Conservation (phyloP, 306 rosid genomes). For the Quercus suber region DNA sequence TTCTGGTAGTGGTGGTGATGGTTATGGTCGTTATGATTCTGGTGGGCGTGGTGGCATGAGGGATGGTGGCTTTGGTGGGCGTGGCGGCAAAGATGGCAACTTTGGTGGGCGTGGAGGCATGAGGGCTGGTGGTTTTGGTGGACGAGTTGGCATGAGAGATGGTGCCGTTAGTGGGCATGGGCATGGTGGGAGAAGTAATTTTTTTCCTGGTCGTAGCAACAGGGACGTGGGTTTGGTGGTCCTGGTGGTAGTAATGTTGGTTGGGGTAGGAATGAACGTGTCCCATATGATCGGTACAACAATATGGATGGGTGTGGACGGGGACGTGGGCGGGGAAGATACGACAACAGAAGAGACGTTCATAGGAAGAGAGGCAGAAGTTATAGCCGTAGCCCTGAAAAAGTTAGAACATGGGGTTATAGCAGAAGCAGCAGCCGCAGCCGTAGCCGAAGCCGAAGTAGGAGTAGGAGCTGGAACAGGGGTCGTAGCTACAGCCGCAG, state of each 20-base stretch:
- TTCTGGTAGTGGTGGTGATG: constrained; percentile 26
- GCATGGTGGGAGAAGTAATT: constrained; percentile 76
- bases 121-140: constrained; percentile 68
- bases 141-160: constrained; percentile 51
- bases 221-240: constrained; percentile 76
- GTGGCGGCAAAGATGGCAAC: constrained; percentile 52
- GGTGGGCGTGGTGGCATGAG: constrained; percentile 57
- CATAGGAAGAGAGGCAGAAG: constrained; percentile 74
- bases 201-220: constrained; percentile 70
- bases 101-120: constrained; percentile 54
- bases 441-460: constrained; percentile 34
- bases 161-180: constrained; percentile 46
- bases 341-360: constrained; percentile 70
- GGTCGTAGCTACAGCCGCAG: constrained; percentile 52
- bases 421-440: constrained; percentile 40
- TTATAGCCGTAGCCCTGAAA: constrained; percentile 85
- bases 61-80: constrained; percentile 60
- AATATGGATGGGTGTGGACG: constrained; percentile 68
- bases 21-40: constrained; percentile 45
- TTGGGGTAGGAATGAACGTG: constrained; percentile 73
- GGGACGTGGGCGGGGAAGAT: constrained; percentile 86
- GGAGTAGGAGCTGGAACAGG: constrained; percentile 39
- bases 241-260: constrained; percentile 64
- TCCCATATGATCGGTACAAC: constrained; percentile 51
- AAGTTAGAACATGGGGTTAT: constrained; percentile 87